Percentiles rank a stretch among this genome's conserved stretches.
phyloP scores from a whole-genome alignment of 768 basidiomycete genomes.

The Daedaleopsis nitida region DNA sequence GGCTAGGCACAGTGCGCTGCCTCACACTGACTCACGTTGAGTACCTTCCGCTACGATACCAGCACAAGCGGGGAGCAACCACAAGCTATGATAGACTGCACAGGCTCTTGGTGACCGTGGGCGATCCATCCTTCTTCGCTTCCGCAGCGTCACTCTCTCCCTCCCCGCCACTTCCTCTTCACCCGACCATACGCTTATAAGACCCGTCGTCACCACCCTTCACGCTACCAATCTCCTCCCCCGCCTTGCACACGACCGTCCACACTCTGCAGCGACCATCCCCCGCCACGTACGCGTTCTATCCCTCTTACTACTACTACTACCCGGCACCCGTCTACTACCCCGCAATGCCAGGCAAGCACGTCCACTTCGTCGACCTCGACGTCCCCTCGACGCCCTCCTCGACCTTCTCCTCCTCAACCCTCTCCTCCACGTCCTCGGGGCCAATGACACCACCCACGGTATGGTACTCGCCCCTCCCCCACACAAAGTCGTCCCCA shows the following conservation, averaged over 20 bases:
- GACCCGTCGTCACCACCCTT: background rate
- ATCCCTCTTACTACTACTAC: constrained; percentile 5
- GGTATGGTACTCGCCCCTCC: background rate
- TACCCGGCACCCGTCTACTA: background rate
- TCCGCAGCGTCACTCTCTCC: background rate
- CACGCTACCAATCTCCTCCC: background rate
- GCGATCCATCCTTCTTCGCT: background rate
- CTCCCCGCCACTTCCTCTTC: background rate
- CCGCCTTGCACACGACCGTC: background rate
- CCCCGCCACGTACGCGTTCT: background rate
- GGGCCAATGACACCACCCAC: constrained; percentile 25
- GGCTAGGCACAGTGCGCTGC: background rate
- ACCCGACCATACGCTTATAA: background rate
- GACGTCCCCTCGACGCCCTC: constrained; percentile 23
- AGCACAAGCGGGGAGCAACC: background rate
- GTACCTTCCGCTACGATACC: background rate
- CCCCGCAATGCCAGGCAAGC: constrained; percentile 23
- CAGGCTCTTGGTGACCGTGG: background rate
- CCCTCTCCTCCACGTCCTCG: constrained; percentile 21
- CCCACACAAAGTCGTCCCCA: constrained; percentile 10
- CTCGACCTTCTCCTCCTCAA: constrained; percentile 21
- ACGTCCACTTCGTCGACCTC: constrained; percentile 26
- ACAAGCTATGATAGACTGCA: background rate
- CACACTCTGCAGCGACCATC: background rate
- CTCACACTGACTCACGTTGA: background rate